Evolutionary conservation across 2,329 filamentous ascomycete genomes (phyloP).

Genomic region (Ophiosphaerella herpotricha): DNA sequence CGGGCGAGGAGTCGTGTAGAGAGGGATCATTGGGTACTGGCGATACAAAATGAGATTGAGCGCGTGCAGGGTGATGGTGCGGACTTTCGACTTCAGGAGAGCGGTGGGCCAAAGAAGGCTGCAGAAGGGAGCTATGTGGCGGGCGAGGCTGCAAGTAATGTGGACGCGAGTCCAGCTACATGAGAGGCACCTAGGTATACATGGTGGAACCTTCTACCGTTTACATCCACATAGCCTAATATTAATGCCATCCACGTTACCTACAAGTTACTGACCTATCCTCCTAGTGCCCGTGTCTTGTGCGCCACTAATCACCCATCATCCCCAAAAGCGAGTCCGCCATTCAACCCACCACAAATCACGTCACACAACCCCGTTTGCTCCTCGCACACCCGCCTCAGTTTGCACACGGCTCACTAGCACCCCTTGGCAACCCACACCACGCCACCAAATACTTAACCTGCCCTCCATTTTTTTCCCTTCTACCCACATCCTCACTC

Average conservation of each 20-base stretch:
- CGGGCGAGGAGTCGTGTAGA: slow-evolving; percentile 67
- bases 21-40: slow-evolving; percentile 70
- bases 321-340: no score
- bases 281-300: no score
- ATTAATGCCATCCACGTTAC: no score
- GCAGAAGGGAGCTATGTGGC: slow-evolving; percentile 1
- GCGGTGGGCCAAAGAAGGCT: slow-evolving; percentile 8
- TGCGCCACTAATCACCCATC: no score
- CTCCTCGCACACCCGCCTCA: no score
- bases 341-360: no score
- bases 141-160: neutral
- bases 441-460: no score
- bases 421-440: no score
- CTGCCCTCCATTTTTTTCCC: neutral
- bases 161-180: neutral
- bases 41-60: slow-evolving; percentile 69
- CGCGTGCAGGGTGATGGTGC: slow-evolving; percentile 55
- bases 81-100: slow-evolving; percentile 50
- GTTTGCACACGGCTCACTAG: no score
- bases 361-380: no score
- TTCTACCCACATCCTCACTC: neutral
- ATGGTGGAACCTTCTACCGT: neutral
- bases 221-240: no score
- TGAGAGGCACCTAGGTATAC: neutral
- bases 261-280: no score